These are phyloP conservation scores for Laguncularia racemosa DNA, from an alignment of 345 rosid genomes.

Conservation along the genomic window DNA sequence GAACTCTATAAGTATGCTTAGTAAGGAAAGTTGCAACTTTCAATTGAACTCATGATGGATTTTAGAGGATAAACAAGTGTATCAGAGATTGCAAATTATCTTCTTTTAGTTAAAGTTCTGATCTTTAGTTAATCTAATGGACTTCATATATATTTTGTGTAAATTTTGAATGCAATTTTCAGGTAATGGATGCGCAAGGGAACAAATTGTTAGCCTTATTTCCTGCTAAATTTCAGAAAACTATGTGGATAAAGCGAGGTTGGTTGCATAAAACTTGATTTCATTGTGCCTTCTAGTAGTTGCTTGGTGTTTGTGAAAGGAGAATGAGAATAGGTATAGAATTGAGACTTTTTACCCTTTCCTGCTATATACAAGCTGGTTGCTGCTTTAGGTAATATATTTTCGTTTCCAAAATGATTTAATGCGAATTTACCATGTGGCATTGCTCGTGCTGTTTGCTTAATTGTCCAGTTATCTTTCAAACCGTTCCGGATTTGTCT, in stretches of 20 bases:
- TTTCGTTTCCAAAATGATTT: too few species aligned
- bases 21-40: background rate
- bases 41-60: background rate
- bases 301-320: too few species aligned
- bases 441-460: too few species aligned
- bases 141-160: background rate
- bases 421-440: too few species aligned
- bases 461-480: too few species aligned
- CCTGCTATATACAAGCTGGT: too few species aligned
- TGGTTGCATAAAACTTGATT: conserved; percentile 1
- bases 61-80: background rate
- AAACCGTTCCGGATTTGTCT: too few species aligned
- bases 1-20: too few species aligned
- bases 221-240: conserved; percentile 90
- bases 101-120: background rate
- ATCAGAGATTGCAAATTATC: background rate
- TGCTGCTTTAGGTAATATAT: too few species aligned
- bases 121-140: background rate
- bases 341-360: background rate
- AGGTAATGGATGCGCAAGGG: conserved; percentile 77
- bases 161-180: background rate
- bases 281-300: background rate
- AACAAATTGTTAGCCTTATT: conserved; percentile 67
- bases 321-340: background rate
- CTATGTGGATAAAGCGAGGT: conserved; percentile 96